A percentile compares a stretch with the other conserved stretches of the same genome.
These are phyloP conservation scores for Cutaneotrichosporon dermatis DNA, from an alignment of 1,284 basidiomycete species.

Conservation along the genomic window DNA sequence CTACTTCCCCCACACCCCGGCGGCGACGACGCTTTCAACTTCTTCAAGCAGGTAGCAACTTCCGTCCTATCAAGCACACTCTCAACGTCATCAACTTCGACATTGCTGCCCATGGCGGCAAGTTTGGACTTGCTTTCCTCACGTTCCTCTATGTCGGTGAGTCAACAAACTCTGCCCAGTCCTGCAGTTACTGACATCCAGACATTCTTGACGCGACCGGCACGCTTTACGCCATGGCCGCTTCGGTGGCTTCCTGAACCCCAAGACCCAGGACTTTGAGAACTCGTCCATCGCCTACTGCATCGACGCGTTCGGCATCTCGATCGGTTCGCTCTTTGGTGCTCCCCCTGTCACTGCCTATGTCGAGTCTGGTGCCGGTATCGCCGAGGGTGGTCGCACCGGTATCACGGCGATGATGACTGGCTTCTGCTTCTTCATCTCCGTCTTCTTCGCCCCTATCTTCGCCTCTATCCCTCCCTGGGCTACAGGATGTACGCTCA, in stretches of 20 bases:
- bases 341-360: slow-evolving; percentile 84
- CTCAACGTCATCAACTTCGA: slow-evolving; percentile 19
- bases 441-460: slow-evolving; percentile 83
- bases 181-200: slow-evolving; percentile 48
- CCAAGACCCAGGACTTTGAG: slow-evolving; percentile 81
- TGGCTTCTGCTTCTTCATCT: slow-evolving; percentile 75
- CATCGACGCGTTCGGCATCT: slow-evolving; percentile 50
- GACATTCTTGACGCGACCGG: slow-evolving; percentile 63
- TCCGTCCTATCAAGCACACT: slow-evolving; percentile 17
- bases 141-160: slow-evolving; percentile 77
- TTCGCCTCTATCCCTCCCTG: slow-evolving; percentile 81
- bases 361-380: slow-evolving; percentile 53
- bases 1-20: slow-evolving; percentile 67
- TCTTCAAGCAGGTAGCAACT: slow-evolving; percentile 76
- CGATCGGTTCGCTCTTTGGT: slow-evolving; percentile 58
- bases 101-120: slow-evolving; percentile 10
- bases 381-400: slow-evolving; percentile 76
- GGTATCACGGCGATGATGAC: slow-evolving; percentile 75
- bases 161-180: slow-evolving; percentile 47
- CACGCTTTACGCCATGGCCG: slow-evolving; percentile 89
- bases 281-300: slow-evolving; percentile 79
- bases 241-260: slow-evolving; percentile 82
- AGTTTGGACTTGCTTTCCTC: slow-evolving; percentile 28
- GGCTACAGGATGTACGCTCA: slow-evolving; percentile 81
- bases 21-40: slow-evolving; percentile 73